Base-by-base conservation (phyloP, 306 rosid species). In the Biancaea sappan region DNA sequence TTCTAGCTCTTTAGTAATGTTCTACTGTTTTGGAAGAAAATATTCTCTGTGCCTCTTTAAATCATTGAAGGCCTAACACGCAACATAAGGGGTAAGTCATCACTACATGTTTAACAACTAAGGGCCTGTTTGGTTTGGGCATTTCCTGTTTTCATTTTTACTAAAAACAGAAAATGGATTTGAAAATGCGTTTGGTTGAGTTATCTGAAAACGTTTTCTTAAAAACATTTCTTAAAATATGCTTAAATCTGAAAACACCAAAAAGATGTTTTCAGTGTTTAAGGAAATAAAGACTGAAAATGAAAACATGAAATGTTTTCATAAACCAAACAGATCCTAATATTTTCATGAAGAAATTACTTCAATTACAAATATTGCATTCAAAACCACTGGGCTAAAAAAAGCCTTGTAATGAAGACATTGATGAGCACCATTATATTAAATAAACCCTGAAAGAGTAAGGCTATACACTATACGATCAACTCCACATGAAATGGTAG, bases 341-440 rank as follows among this genome's bases (percentile, higher is more conserved):
- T 26, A 34, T 58, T 46, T 44, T 56, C 73, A 31, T 16, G 24
- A 67, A 44, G 26, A 69, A 66, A 54, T 46, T 54, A 58, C 60
- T 56, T n/a, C 53, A 31, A 53, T 37, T 29, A 43, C 51, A 28
- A 54, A 57, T 76, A 24, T 44, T 19, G 22, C 58, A 44, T 56
- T 67, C 47, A 56, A 54, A 54, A 53, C 47, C 52, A 46, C 22
- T n/a, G n/a, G n/a, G n/a, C n/a, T 16, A 48, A 47, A 51, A 68
- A 43, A 26, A 44, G 37, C 35, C 67, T 75, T 22, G 14, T n/a
- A 32, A 54, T 32, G 51, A 38, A 46, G 44, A 68, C 57, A 31
- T 31, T 51, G 6, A 46, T 46, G 29, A 32, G 61, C 3, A 24
- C 54, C 34, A 24, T n/a, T 54, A 37, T 59, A 38, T 25, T 48